Conservation (phyloP, 2,329 filamentous ascomycete species). For the Lachnellula suecica region DNA sequence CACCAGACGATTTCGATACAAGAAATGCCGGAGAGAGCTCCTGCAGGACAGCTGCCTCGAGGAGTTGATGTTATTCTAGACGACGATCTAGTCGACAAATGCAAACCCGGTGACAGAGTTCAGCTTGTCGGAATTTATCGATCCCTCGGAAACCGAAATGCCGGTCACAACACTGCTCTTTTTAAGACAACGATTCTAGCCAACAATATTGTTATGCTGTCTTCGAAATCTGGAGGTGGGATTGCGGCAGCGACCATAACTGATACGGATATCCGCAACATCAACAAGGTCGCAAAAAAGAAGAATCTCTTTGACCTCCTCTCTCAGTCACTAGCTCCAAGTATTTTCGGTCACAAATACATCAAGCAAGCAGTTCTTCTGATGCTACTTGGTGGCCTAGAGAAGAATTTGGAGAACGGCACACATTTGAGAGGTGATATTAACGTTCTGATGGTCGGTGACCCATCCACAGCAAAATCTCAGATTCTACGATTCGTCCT, state of each 20-base stretch:
- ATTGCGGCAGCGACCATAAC: constrained; percentile 91
- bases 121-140: constrained; percentile 96
- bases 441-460: constrained; percentile 98
- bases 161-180: constrained; percentile 83
- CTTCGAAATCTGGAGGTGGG: constrained; percentile 93
- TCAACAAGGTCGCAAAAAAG: constrained; percentile 96
- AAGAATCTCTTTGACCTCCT: constrained; percentile 90
- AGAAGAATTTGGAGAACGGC: constrained; percentile 98
- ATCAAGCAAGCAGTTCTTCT: constrained; percentile 97
- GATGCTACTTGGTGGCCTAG: constrained; percentile 92
- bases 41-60: constrained; percentile 89
- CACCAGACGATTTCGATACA: constrained; percentile 98
- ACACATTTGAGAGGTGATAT: constrained; percentile 98
- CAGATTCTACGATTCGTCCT: constrained; percentile 94
- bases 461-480: constrained; percentile 98
- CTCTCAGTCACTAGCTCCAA: constrained; percentile 90
- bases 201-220: constrained; percentile 92
- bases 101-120: constrained; percentile 93
- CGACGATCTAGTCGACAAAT: constrained; percentile 90
- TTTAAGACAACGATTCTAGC: constrained; percentile 94
- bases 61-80: constrained; percentile 96
- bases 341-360: constrained; percentile 94
- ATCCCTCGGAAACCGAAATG: constrained; percentile 91
- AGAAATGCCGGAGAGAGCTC: constrained; percentile 97
- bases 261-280: constrained; percentile 95